Evolutionary conservation across 1,284 basidiomycete genomes (phyloP).

Genomic region (Ganoderma lucidum): DNA sequence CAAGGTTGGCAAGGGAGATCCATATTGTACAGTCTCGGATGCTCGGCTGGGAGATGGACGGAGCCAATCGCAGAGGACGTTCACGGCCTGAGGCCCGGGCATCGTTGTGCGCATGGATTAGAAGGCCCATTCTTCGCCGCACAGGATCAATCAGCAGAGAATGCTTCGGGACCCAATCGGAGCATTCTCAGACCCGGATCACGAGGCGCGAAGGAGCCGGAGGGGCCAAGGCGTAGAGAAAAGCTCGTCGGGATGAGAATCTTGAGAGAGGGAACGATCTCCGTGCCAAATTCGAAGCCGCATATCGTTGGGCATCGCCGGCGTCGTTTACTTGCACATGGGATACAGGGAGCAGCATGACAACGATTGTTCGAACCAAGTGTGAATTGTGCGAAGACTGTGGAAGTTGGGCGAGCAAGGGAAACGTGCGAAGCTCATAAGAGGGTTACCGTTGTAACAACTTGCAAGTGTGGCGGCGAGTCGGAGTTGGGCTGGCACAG

Average conservation of each 20-base stretch:
- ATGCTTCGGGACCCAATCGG: conserved; percentile 19
- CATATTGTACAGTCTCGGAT: background rate
- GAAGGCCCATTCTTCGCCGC: conserved; percentile 22
- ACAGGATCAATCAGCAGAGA: conserved; percentile 31
- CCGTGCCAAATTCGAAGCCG: background rate
- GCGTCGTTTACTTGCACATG: background rate
- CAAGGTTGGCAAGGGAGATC: conserved; percentile 2
- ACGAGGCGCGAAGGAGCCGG: conserved; percentile 7
- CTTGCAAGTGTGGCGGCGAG: background rate
- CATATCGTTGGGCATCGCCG: background rate
- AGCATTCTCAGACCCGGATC: conserved; percentile 24
- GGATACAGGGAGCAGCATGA: background rate
- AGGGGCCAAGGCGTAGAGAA: background rate
- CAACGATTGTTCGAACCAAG: background rate
- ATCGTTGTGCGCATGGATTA: background rate
- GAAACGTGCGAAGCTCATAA: no score
- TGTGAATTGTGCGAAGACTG: background rate
- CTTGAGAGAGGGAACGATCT: background rate
- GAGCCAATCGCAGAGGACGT: background rate
- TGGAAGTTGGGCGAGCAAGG: background rate
- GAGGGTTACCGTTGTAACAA: background rate
- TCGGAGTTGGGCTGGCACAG: background rate
- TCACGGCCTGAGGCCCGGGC: background rate
- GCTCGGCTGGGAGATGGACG: background rate
- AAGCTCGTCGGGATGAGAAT: conserved; percentile 17